phyloP scores from a whole-genome alignment of 257 asterid genomes.

The Anisodus tanguticus region DNA sequence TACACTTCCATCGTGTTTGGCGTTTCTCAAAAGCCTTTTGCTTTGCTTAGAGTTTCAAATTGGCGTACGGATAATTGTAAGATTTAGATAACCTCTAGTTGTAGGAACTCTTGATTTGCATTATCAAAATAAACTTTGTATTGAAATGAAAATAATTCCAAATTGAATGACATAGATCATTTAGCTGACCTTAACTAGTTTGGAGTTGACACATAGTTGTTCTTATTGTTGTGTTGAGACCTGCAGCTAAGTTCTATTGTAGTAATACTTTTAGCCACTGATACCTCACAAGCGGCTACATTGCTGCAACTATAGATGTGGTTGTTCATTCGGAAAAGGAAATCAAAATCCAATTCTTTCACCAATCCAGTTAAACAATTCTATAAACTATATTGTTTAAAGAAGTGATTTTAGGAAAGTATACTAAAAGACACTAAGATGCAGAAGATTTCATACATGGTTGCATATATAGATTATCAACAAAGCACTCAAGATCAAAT shows the following conservation, averaged over 20 bases:
- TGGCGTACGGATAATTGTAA: neutral
- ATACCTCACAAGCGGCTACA: neutral
- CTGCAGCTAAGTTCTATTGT: neutral
- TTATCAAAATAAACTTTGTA: neutral
- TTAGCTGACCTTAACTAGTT: neutral
- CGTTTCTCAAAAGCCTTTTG: neutral
- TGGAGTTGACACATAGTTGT: neutral
- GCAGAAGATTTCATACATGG: neutral
- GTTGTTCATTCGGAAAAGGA: neutral
- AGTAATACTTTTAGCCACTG: too few species aligned
- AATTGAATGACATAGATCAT: neutral
- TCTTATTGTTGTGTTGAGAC: neutral
- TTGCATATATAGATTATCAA: neutral
- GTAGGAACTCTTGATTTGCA: neutral
- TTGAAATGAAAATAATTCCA: neutral
- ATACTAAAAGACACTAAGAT: neutral
- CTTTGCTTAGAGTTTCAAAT: constrained; percentile 19
- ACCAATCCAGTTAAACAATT: neutral
- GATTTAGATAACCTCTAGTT: neutral
- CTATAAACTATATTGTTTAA: neutral
- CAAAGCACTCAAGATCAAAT: constrained; percentile 21
- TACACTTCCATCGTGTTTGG: neutral
- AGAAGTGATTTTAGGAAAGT: neutral
- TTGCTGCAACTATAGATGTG: neutral
- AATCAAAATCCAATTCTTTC: constrained; percentile 9